Base-by-base conservation (phyloP, 1,284 basidiomycete genomes). In the Rhodotorula sp. region DNA sequence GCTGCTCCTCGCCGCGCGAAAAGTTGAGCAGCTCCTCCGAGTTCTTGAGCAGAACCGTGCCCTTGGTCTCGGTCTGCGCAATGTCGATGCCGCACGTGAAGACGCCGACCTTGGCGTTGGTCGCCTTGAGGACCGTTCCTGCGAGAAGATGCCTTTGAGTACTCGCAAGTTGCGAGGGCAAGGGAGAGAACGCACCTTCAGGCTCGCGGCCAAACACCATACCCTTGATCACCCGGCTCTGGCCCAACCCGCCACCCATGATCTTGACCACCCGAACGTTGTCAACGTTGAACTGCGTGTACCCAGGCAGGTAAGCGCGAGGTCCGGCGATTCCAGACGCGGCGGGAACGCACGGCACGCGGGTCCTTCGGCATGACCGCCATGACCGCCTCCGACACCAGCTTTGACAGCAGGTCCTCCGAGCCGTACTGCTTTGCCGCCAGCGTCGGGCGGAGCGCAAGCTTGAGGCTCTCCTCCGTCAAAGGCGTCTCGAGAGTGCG, bases 181-280 rank as follows among this genome's bases (percentile, higher is more conserved):
- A 59, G 19, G 54, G 50, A 34, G 23, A 10, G n/a, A 52, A 25
- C 84, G 55, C 78, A 89, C 91, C 92, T 83, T 99, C 96, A 1
- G 97, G 92, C 82, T 97, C 93, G 53, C 95, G 87, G 58, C 93
- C 93, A 78, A 99, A 97, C 0, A 99, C 96, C 97, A 99, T 99
- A 61, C 97, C 97, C 76, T 91, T 88, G 10, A 99, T 90, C 16
- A 99, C 96, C 74, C 87, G 89, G 81, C 93, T 97, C 49, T 86
- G 86, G 16, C 88, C 83, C 25, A 99, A 84, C 77, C 87, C 91
- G 59, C 96, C 92, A 72, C 97, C 97, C 88, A 99, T 91, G 77
- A 99, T 97, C 84, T 99, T 99, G 80, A 99, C 97, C 25, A 99
- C 95, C 27, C 96, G 89, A 1, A 99, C 92, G 75, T 96, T 97